These are phyloP conservation scores for Coemansia sp. DNA, from an alignment of 192 early-diverging fungal genomes.

Conservation along the genomic window DNA sequence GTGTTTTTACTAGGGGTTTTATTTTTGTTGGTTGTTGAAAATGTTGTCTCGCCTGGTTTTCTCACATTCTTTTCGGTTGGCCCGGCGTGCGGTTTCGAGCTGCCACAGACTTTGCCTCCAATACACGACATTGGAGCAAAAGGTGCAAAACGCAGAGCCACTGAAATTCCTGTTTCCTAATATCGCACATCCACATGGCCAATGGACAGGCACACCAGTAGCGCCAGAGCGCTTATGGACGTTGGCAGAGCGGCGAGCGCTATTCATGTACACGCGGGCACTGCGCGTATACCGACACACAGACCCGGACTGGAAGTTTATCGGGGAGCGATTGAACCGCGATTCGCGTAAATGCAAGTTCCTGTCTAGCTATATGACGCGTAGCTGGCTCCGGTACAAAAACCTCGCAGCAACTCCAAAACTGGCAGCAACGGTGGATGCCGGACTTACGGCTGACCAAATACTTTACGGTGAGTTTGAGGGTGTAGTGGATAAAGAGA, in stretches of 20 bases:
- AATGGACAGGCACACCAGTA: not conserved
- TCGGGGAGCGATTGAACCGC: slow-evolving; percentile 5
- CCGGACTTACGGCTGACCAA: not conserved
- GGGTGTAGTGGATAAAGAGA: not conserved
- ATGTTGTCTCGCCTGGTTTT: not conserved
- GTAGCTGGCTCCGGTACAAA: slow-evolving; percentile 3
- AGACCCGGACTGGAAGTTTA: slow-evolving; percentile 9
- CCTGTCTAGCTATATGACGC: not conserved
- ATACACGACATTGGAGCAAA: not conserved
- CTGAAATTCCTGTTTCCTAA: not conserved
- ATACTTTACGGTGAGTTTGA: not conserved
- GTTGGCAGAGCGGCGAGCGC: slow-evolving; percentile 19
- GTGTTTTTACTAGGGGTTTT: no score
- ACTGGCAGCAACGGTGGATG: not conserved
- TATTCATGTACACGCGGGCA: slow-evolving; percentile 12
- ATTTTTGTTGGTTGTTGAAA: no score
- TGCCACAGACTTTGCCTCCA: not conserved
- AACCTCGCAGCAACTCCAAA: not conserved
- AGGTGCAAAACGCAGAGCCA: not conserved
- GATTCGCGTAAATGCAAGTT: slow-evolving; percentile 10
- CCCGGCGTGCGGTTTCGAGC: not conserved
- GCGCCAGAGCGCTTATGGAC: slow-evolving; percentile 9
- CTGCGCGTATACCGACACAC: not conserved
- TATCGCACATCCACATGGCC: not conserved
- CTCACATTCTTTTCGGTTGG: not conserved